These are phyloP conservation scores for Colletotrichum sp. DNA, from an alignment of 2,329 filamentous ascomycete genomes.

Conservation along the genomic window DNA sequence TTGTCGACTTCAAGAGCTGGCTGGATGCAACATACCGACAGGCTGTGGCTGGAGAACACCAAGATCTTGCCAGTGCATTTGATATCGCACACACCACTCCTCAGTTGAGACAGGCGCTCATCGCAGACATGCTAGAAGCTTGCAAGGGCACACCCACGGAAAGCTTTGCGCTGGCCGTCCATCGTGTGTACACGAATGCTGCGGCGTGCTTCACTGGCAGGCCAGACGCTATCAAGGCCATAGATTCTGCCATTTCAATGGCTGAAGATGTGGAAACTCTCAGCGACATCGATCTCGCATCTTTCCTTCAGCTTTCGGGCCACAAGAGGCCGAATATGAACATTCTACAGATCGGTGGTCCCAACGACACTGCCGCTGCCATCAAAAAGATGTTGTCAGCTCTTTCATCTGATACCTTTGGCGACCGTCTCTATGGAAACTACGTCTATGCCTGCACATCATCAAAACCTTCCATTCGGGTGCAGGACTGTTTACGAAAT, in stretches of 20 bases:
- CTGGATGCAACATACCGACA: not conserved
- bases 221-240: not conserved
- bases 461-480: slow-evolving; percentile 11
- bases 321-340: slow-evolving; percentile 27
- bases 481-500: not conserved
- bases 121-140: not conserved
- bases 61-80: not conserved
- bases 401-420: not conserved
- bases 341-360: not conserved
- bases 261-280: not conserved
- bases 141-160: not conserved
- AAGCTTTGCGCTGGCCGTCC: not conserved
- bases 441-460: slow-evolving; percentile 34
- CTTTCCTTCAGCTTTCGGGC: slow-evolving; percentile 18
- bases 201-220: not conserved
- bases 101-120: not conserved
- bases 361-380: not conserved
- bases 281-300: not conserved
- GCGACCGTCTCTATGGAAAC: not conserved
- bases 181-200: not conserved
- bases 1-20: slow-evolving; percentile 5
- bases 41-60: not conserved
- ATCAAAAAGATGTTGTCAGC: not conserved
- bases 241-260: not conserved
- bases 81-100: not conserved